Base-by-base conservation (phyloP, 1,284 basidiomycete species). In the Volvariella surrecta region DNA sequence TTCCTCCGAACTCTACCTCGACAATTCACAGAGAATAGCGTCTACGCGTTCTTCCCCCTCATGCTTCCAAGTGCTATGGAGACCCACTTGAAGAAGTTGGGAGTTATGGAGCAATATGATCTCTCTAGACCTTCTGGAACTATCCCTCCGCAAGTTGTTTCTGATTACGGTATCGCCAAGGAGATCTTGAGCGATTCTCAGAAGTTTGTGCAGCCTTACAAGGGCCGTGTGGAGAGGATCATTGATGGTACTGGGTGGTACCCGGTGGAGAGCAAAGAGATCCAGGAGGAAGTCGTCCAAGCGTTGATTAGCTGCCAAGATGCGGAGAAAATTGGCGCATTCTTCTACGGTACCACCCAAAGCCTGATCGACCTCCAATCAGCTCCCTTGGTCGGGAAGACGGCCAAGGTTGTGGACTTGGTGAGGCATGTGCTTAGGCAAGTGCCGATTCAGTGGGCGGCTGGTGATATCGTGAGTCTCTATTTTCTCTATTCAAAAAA, bases 31-130 rank as follows among this genome's bases (percentile, higher is more conserved):
- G 72, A 76, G 54, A 78, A 85, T 57, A 85, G 80, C 50, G 66
- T 76, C 41, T 92, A 88, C 58, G 81, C 86, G 1, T 89, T 87
- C 73, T 90, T 92, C 78, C 87, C 90, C 28, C 72, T 93, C 49
- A 81, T 89, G 76, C 83, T 82, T 6, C 76, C 90, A 18, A 61
- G 70, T 4, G 58, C 79, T 18, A 87, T 89, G 88, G 62, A 73
- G 48, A 59, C 54, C 2, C 59, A 78, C 56, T 61, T 88, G 45
- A 67, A 59, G 41, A 72, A 81, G 35, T 55, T 89, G 42, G 71
- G 72, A 17, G 64, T 73, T 28, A 49, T 66, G 15, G 62, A 72
- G 18, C 57, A 70, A 39, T 87, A 88, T 50, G 68, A 75, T 45
- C 40, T 76, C 17, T 55, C 57, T 21, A 67, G 74, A 32, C 80